Evolutionary conservation across 176 grass and related monocot species (phyloP), one percentile per base, ranked within the genome.

Genomic region (Carex kokanica): DNA sequence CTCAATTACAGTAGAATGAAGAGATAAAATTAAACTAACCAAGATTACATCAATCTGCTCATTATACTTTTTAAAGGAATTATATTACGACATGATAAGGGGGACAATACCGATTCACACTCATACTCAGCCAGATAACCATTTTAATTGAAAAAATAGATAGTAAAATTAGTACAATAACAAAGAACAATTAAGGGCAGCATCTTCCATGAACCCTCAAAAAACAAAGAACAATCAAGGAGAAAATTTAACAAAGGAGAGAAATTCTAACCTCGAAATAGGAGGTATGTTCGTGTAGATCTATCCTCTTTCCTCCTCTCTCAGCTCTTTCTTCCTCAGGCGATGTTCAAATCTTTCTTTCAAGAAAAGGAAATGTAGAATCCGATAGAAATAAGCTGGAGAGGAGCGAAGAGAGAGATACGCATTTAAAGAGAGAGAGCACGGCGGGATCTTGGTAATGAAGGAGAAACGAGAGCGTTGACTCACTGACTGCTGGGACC

Each of bases 281-380:
- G 24, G 14, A 77, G 13, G 29, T 3, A 31, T 12, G 14, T 13
- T 29, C 2, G 49, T 55, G 73, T 77, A 17, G 73, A 77, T 77
- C 73, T 52, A 14, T 77, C 47, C 21, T 77, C 11, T 2, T 6
- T 51, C n/a, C 12, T 29, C 13, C 23, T 16, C 11, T 72, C 18
- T 74, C 45, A 27, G 20, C 45, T 75, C 43, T 74, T 52, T 54
- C 47, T 77, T 77, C 23, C 72, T 55, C 67, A 74, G 70, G 3
- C 40, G 11, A 75, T 47, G 12, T 54, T 36, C 12, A 12, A 38
- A 73, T 47, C 69, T 73, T 49, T 55, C 21, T 9, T 77, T 54
- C 24, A 16, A 77, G 24, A 77, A 9, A 29, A 75, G 53, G 45
- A 47, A 54, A 54, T 49, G 18, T 73, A 6, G 40, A 73, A 51